phyloP scores from a whole-genome alignment of 1,284 basidiomycete species.

The Melampsora occidentalis region DNA sequence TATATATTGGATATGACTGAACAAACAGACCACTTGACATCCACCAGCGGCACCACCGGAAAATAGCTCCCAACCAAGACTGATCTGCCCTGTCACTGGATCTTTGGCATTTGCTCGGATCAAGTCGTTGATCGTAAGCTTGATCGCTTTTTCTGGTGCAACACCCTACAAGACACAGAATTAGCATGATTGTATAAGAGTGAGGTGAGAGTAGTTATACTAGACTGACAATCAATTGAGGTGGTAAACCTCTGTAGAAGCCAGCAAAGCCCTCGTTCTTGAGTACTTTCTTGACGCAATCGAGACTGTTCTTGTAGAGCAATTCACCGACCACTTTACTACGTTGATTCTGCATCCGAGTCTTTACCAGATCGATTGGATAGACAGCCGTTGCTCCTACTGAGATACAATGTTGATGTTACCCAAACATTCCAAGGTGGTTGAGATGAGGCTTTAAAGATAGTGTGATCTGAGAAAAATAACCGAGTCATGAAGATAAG shows the following conservation, averaged over 20 bases:
- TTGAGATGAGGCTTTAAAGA: not conserved
- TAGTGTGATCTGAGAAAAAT: not conserved
- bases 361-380: slow-evolving; percentile 87
- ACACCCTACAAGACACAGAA: slow-evolving; percentile 67
- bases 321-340: slow-evolving; percentile 90
- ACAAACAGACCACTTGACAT: slow-evolving; percentile 82
- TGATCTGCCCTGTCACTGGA: slow-evolving; percentile 89
- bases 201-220: not conserved
- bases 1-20: slow-evolving; percentile 1
- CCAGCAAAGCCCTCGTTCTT: slow-evolving; percentile 85
- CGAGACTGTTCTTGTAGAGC: slow-evolving; percentile 87
- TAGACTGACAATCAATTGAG: slow-evolving; percentile 77
- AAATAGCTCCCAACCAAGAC: slow-evolving; percentile 76
- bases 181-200: not conserved
- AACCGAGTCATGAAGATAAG: not conserved
- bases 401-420: slow-evolving; percentile 12
- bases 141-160: slow-evolving; percentile 96
- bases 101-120: slow-evolving; percentile 80
- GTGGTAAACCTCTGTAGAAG: slow-evolving; percentile 93
- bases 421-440: not conserved
- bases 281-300: slow-evolving; percentile 91
- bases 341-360: slow-evolving; percentile 91
- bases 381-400: slow-evolving; percentile 90
- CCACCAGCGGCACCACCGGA: slow-evolving; percentile 92
- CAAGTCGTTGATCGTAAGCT: slow-evolving; percentile 88